Evolutionary conservation across 805 yeast species (phyloP).

Genomic region (Metschnikowia bowlesiae): DNA sequence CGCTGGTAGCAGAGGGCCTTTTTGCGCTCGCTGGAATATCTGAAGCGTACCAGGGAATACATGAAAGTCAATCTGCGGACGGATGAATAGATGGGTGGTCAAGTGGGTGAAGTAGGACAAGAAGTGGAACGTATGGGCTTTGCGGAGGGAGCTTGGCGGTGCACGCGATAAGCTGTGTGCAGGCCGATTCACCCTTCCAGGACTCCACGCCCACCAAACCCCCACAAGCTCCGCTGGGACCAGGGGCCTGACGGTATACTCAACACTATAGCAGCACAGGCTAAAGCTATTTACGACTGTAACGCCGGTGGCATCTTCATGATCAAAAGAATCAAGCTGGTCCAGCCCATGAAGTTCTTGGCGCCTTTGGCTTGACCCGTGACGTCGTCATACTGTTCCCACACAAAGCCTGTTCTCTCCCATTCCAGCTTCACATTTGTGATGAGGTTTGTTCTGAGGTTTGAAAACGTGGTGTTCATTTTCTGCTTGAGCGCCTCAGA

Average conservation of each 20-base stretch:
- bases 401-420: slow-evolving; percentile 72
- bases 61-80: not conserved
- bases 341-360: slow-evolving; percentile 92
- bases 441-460: slow-evolving; percentile 64
- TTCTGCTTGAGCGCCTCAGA: slow-evolving; percentile 38
- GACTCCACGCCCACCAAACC: too few relatives aligned
- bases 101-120: not conserved
- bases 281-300: not conserved
- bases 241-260: too few relatives aligned
- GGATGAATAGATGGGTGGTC: not conserved
- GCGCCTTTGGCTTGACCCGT: slow-evolving; percentile 79
- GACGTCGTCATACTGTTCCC: slow-evolving; percentile 83
- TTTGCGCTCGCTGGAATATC: slow-evolving; percentile 5
- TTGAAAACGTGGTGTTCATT: slow-evolving; percentile 39
- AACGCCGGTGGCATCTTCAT: slow-evolving; percentile 72
- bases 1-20: slow-evolving; percentile 15
- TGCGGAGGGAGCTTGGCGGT: slow-evolving; percentile 3
- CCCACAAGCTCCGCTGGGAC: too few relatives aligned
- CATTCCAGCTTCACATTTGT: slow-evolving; percentile 66
- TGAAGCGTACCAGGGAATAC: slow-evolving; percentile 9
- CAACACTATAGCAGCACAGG: too few relatives aligned
- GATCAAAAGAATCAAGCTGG: slow-evolving; percentile 72
- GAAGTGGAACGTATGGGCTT: not conserved
- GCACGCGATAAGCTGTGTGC: slow-evolving; percentile 3
- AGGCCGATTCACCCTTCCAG: not conserved